phyloP scores from a whole-genome alignment of 805 yeast genomes.

The Saccharomyces paradoxus region DNA sequence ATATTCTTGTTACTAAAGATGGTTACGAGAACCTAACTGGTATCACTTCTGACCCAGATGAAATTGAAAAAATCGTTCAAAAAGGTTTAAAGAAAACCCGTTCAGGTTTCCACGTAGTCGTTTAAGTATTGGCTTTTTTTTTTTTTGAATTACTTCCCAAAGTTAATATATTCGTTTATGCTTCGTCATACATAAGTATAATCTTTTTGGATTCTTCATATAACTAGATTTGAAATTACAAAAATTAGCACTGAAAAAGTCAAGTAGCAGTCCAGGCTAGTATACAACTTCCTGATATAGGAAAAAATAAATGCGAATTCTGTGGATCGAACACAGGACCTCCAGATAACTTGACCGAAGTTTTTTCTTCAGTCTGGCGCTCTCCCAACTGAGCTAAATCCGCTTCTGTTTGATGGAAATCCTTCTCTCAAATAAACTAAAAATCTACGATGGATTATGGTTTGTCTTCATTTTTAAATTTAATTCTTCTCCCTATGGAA shows the following conservation, averaged over 20 bases:
- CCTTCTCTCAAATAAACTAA: no score
- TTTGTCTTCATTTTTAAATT: no score
- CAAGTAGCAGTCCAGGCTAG: background rate
- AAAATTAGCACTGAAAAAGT: background rate
- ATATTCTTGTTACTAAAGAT: slow-evolving; percentile 62
- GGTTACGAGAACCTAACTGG: slow-evolving; percentile 79
- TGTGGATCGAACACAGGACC: slow-evolving; percentile 89
- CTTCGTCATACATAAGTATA: background rate
- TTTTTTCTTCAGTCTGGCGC: slow-evolving; percentile 37
- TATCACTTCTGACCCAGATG: slow-evolving; percentile 79
- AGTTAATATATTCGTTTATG: background rate
- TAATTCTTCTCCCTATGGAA: no score
- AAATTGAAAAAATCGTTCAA: slow-evolving; percentile 68
- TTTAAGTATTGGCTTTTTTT: slow-evolving; percentile 14
- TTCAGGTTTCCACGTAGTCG: slow-evolving; percentile 53
- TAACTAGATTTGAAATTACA: background rate
- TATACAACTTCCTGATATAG: no score
- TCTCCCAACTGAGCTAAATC: slow-evolving; percentile 40
- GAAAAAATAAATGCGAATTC: slow-evolving; percentile 42
- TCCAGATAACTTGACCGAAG: slow-evolving; percentile 39
- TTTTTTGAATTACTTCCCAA: background rate
- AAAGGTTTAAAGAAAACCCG: slow-evolving; percentile 57
- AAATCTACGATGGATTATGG: no score
- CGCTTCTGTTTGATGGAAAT: slow-evolving; percentile 15
- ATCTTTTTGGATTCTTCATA: background rate